Evolutionary conservation across 2,329 filamentous ascomycete genomes (phyloP), one percentile per base, ranked within the genome.

Genomic region (Pyricularia sp.): DNA sequence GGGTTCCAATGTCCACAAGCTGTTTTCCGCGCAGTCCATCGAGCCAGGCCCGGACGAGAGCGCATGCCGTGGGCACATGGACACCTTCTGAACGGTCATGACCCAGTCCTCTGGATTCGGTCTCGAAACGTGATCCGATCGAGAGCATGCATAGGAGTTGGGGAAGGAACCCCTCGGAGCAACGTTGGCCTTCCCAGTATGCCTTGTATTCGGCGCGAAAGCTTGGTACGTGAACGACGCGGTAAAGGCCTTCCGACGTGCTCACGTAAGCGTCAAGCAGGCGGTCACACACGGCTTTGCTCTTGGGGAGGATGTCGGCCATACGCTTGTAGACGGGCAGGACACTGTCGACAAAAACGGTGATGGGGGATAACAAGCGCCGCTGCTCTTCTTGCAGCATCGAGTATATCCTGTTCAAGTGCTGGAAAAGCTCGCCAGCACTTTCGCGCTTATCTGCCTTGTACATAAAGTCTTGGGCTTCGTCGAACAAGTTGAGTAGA

Each of bases 301-400:
- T 83, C 36, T 80, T 81, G 0, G 85, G 85, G 23, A 87, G 73
- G 17, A 87, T 85, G 69, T 87, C 84, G 33, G 79, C 81, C 85
- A 87, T 87, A 65, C 85, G 83, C 74, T 85, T 85, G 69, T 82
- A 81, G 2, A 87, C 80, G 0, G 85, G 84, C 74, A 85, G 84
- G 78, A 86, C 84, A n/a, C 84, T 86, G 72, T 87, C 84, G 31
- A 86, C 84, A 72, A 83, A 87, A 36, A 87, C 84, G 3, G 83
- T 79, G 64, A 87, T 86, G 0, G 85, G 84, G 5, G 81, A 76
- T 59, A 85, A 75, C 0, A 79, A 80, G 71, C 81, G 81, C 68
- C 77, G 77, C 72, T 83, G 81, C 33, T 84, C 81, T 66, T 82
- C 80, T 71, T 83, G 82, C 10, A 86, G 76, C 17, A 79, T 75